Evolutionary conservation across 495 filamentous ascomycete genomes (phyloP), one percentile per base, ranked within the genome.

Genomic region (Neurospora hispaniola): DNA sequence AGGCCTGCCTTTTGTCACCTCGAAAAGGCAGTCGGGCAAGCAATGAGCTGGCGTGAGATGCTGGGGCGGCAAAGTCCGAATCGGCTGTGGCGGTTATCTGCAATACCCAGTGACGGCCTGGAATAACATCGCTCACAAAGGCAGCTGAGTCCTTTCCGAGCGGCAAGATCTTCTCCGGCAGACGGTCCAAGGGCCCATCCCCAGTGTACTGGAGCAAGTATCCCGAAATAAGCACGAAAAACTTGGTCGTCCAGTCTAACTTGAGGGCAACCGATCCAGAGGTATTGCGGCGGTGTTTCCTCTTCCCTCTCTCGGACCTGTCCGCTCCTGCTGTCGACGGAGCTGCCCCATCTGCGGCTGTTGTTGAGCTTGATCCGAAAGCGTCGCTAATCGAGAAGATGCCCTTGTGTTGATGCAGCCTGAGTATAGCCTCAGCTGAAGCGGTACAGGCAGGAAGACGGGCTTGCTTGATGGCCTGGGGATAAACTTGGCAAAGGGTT

Each of bases 121-220:
- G 94, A 74, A 99, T 96, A 4, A 91, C 88, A 81, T 99, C 96
- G 75, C 90, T 97, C 0, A 92, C 96, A 83, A 97, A 99, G 23
- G 96, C 96, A 14, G 94, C 94, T 7, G 96, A 97, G 20, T 93
- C 88, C 73, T 91, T 91, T 2, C 91, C 92, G 38, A 99, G 84
- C 43, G 92, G 90, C 76, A 98, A 83, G 76, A 96, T 87, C 82
- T 92, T 94, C 81, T 99, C 96, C 0, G 96, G 96, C 0, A 93
- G 77, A 68, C 96, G 86, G 78, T 97, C 91, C 78, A 90, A 90
- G 44, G 89, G 84, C 4, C 96, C 96, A 20, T 92, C 89, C 11
- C 90, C 94, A 11, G 93, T 79, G 80, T 98, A 99, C 77, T 98
- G 94, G 70, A 99, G 84, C 44, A 98, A 83, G 77, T 91, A 93